Conservation (phyloP, 2,329 filamentous ascomycete genomes). For the Nemania sp. region DNA sequence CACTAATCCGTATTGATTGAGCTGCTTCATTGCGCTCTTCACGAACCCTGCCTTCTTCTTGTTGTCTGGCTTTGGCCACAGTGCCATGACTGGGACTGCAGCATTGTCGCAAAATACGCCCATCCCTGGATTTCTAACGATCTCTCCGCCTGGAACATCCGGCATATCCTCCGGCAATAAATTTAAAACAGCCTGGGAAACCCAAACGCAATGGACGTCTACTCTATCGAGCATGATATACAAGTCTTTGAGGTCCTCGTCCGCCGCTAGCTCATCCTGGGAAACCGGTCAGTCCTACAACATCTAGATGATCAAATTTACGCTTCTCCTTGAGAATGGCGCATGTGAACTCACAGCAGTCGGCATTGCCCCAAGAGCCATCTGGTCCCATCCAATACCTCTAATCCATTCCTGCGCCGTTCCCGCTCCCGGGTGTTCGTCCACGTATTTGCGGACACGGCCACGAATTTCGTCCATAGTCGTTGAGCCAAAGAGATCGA, state of each 20-base stretch:
- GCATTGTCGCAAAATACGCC: slow-evolving; percentile 77
- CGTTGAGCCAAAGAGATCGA: slow-evolving; percentile 63
- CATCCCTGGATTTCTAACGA: slow-evolving; percentile 61
- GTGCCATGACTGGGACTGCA: slow-evolving; percentile 61
- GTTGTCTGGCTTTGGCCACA: slow-evolving; percentile 60
- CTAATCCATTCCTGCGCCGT: slow-evolving; percentile 62
- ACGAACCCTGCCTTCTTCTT: slow-evolving; percentile 59
- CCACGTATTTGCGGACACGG: slow-evolving; percentile 57
- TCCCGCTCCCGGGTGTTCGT: slow-evolving; percentile 54
- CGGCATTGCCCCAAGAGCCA: slow-evolving; percentile 65
- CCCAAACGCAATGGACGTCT: slow-evolving; percentile 72
- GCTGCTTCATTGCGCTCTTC: slow-evolving; percentile 60
- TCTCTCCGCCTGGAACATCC: slow-evolving; percentile 65
- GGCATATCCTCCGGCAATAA: slow-evolving; percentile 58
- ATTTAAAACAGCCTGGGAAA: slow-evolving; percentile 64
- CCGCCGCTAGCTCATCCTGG: slow-evolving; percentile 58
- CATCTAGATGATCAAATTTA: slow-evolving; percentile 27
- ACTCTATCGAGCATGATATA: slow-evolving; percentile 72
- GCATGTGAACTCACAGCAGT: slow-evolving; percentile 54
- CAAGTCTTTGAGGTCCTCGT: slow-evolving; percentile 54
- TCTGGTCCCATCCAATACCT: slow-evolving; percentile 73
- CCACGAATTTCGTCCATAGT: slow-evolving; percentile 57
- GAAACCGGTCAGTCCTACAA: slow-evolving; percentile 12
- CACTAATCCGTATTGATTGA: slow-evolving; percentile 68
- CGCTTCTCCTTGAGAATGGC: slow-evolving; percentile 17